Evolutionary conservation across 768 basidiomycete genomes (phyloP).

Genomic region (Termitomyces sp.): DNA sequence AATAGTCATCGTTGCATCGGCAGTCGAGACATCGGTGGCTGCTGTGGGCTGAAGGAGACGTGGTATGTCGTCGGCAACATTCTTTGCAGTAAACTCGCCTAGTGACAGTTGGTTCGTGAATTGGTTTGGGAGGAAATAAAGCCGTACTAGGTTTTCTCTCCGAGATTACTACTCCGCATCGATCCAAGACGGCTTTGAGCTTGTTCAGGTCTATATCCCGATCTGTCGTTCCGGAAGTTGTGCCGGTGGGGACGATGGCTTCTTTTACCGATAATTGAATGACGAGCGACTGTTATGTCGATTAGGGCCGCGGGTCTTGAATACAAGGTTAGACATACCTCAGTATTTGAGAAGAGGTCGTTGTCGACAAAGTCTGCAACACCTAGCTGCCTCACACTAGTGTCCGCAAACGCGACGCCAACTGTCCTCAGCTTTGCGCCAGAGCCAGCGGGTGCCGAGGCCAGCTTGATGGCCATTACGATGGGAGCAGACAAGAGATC

Average conservation of each 20-base stretch:
- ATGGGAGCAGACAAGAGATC: conserved; percentile 84
- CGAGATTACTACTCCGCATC: conserved; percentile 87
- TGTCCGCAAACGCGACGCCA: conserved; percentile 90
- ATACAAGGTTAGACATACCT: conserved; percentile 46
- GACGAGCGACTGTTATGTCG: conserved; percentile 64
- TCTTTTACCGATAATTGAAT: conserved; percentile 99
- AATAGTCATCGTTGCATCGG: conserved; percentile 47
- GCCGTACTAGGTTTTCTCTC: conserved; percentile 80
- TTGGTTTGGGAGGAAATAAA: background rate
- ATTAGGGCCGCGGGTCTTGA: background rate
- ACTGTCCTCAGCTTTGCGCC: conserved; percentile 67
- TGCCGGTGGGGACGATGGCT: conserved; percentile 78
- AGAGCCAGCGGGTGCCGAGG: conserved; percentile 42
- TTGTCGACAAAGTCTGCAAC: conserved; percentile 92
- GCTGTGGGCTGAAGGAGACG: conserved; percentile 53
- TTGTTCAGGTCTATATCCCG: conserved; percentile 87
- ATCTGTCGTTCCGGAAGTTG: conserved; percentile 64
- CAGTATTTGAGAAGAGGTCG: conserved; percentile 92
- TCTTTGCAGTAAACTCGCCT: conserved; percentile 85
- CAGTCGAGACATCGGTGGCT: conserved; percentile 32
- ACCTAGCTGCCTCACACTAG: conserved; percentile 78
- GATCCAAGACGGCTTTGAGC: conserved; percentile 78
- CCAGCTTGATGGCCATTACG: conserved; percentile 83
- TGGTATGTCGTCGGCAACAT: conserved; percentile 74
- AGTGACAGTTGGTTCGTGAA: background rate